Base-by-base conservation (phyloP, 306 rosid genomes). In the Gillenia trifoliata region DNA sequence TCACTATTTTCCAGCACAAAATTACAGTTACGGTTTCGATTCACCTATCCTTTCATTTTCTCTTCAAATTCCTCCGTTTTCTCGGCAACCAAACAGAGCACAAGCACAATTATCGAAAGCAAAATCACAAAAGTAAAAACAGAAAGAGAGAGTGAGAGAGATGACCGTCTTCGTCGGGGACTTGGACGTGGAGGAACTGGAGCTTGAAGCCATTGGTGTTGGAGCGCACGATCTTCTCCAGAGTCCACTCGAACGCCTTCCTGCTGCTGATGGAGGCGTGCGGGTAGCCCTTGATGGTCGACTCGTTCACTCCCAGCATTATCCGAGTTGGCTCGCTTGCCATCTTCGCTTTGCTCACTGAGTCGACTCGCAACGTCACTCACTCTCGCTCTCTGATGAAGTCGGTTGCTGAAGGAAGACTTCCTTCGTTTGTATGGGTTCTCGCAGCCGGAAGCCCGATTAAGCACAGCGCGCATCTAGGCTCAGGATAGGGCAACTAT, bases 161-260 rank as follows among this genome's bases (percentile, higher is more conserved):
- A 26, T 36, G 25, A 89, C 97, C 96, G 78, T 94, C 98, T 88
- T 91, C 94, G 71, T 94, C 98, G 0, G 97, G 93, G 28, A 90
- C 95, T 82, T 88, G 97, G 77, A 88, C 96, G 70, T 94, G 97
- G 66, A 94, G 93, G 59, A 91, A 88, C 68, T 90, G 88, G 29
- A 94, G 88, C 75, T 83, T 83, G 83, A 93, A 93, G 28, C 87
- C 86, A 23, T 85, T 7, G 54, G 85, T 77, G 78, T 89, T 91
- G 72, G 83, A 78, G 54, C 94, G 91, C 71, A 93, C 76, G 87
- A 93, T 91, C 89, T 93, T 93, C 64, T 82, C 74, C 11, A 93
- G 72, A 22, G 94, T 90, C 97, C 98, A 93, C 66, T 93, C 93
- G 70, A 93, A 91, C 23, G 97, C 98, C 38, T 96, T 86, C 63